Base-by-base conservation (phyloP, 192 early-diverging fungal genomes). In the Coemansia aciculifera region DNA sequence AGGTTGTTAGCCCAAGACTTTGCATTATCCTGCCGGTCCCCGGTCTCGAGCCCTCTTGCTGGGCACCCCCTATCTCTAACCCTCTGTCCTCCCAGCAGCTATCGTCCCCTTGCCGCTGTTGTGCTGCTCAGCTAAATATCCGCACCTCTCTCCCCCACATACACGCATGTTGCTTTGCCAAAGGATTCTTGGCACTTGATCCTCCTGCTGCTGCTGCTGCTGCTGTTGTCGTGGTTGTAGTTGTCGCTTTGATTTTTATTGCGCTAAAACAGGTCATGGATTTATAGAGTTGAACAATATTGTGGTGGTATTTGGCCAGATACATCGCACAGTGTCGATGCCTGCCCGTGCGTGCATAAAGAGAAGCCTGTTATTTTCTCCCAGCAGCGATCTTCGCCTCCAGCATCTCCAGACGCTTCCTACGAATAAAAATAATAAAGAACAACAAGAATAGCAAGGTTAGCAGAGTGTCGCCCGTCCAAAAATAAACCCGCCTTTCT, bases 391-490 rank as follows among this genome's bases (percentile, higher is more conserved):
- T 61, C 68, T 44, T 71, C 37, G 79, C 75, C 57, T 70, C 59
- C 23, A 82, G 68, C 79, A 77, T 82, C n/a, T 63, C 66, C 21
- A 82, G 54, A 24, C 79, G 71, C 59, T 59, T 71, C 72, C 79
- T 77, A 82, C 66, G 44, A 6, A 29, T 29, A 34, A n/a, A 19
- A 21, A 9, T n/a, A 32, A n/a, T 15, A 24, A 64, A 24, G 43
- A 10, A 62, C 12, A 10, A 62, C 12, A 64, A 48, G 7, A 24
- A 48, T 31, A 9, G 44, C 34, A 49, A 31, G 48, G 27, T 62
- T 60, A 29, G 39, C 21, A 29, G 24, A 44, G 54, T 11, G 27
- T 31, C 60, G 48, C 24, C 49, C 0, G 11, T 42, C 39, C 63
- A 64, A 64, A 39, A 66, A 66, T 27, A 51, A 29, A 57, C 40